Conservation (phyloP, 495 filamentous ascomycete genomes). For the Aspergillus leporis region DNA sequence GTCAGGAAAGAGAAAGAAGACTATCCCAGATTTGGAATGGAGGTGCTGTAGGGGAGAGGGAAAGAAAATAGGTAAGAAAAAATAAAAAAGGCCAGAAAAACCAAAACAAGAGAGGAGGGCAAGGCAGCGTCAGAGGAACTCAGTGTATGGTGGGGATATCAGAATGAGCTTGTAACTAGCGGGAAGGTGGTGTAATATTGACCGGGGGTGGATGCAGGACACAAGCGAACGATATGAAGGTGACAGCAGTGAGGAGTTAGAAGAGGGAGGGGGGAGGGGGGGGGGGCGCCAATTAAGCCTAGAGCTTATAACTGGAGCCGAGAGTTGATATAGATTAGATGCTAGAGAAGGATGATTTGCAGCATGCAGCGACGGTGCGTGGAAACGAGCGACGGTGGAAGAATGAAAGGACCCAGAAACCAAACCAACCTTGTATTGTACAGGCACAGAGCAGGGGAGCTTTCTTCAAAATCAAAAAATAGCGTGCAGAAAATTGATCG, state of each 20-base stretch:
- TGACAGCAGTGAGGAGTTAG: slow-evolving; percentile 13
- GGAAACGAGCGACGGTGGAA: slow-evolving; percentile 20
- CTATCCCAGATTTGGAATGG: slow-evolving; percentile 24
- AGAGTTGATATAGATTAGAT: slow-evolving; percentile 16
- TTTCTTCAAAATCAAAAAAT: slow-evolving; percentile 8
- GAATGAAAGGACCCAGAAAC: slow-evolving; percentile 12
- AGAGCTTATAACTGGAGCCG: slow-evolving; percentile 6
- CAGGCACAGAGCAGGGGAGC: slow-evolving; percentile 2
- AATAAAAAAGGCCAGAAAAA: slow-evolving; percentile 15
- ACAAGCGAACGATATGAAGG: slow-evolving; percentile 25
- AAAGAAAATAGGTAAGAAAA: slow-evolving; percentile 16
- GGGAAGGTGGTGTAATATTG: slow-evolving; percentile 47
- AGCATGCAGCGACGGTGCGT: slow-evolving; percentile 31
- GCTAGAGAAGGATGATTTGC: slow-evolving; percentile 34
- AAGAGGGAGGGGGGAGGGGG: not conserved
- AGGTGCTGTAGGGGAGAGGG: slow-evolving; percentile 5
- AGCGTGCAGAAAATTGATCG: slow-evolving; percentile 6
- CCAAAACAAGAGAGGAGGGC: slow-evolving; percentile 19
- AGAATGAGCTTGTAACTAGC: slow-evolving; percentile 40
- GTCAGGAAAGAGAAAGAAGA: slow-evolving; percentile 8
- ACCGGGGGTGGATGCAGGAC: slow-evolving; percentile 44
- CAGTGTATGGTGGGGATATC: slow-evolving; percentile 29
- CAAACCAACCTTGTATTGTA: slow-evolving; percentile 16
- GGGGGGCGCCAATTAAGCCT: slow-evolving; percentile 2
- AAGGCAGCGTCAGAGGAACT: slow-evolving; percentile 20